Conservation (phyloP, 139 green algal species). For the Chlamydomonas schloesseri region DNA sequence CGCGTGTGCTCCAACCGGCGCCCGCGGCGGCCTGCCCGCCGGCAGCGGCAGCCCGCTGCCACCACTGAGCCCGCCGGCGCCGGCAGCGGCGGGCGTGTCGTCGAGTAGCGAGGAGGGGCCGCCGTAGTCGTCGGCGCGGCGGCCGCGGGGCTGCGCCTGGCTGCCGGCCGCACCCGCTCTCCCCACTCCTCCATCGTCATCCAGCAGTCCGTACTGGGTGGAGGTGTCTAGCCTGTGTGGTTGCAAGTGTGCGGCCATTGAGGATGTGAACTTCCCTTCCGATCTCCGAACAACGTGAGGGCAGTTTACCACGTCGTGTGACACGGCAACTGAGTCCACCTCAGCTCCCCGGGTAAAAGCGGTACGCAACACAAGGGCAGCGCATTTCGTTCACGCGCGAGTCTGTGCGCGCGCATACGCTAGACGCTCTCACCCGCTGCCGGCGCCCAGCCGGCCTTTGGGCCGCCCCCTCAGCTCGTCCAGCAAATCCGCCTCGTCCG, state of each 20-base stretch:
- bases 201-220: slow-evolving; percentile 28
- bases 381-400: too few species aligned
- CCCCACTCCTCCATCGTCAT: background rate
- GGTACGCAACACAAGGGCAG: too few species aligned
- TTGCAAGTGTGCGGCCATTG: too few species aligned
- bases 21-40: too few species aligned
- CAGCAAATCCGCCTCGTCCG: slow-evolving; percentile 27
- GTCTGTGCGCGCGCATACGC: too few species aligned
- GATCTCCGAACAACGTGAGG: too few species aligned
- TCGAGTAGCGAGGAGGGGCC: background rate
- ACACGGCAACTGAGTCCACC: too few species aligned
- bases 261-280: too few species aligned
- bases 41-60: background rate
- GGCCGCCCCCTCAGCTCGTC: background rate
- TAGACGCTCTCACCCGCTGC: background rate
- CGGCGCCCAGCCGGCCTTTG: background rate
- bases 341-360: too few species aligned
- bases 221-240: background rate
- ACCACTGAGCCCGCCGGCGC: too few species aligned
- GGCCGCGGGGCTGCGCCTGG: background rate
- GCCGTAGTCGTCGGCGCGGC: background rate
- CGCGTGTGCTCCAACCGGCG: background rate
- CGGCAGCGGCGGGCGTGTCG: background rate
- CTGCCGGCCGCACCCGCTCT: background rate
- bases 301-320: too few species aligned